Percentiles rank a stretch among this genome's conserved stretches.
These are phyloP conservation scores for Aspergillus sp. DNA, from an alignment of 2,329 filamentous ascomycete genomes.

Conservation along the genomic window DNA sequence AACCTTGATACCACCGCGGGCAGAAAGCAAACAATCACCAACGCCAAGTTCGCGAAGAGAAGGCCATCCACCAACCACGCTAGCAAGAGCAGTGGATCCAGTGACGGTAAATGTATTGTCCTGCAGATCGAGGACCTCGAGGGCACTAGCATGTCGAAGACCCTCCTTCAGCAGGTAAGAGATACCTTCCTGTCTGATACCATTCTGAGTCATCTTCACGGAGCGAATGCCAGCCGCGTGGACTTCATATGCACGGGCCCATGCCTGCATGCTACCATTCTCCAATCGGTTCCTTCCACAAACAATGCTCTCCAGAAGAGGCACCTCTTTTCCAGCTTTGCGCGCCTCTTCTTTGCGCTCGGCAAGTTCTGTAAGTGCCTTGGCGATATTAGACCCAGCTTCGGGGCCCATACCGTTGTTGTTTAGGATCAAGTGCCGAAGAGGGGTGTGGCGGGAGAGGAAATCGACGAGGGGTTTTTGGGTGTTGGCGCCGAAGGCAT, in stretches of 20 bases:
- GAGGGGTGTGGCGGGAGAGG: slow-evolving; percentile 81
- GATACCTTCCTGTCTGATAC: slow-evolving; percentile 93
- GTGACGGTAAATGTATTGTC: slow-evolving; percentile 93
- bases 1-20: slow-evolving; percentile 75
- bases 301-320: slow-evolving; percentile 91
- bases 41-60: slow-evolving; percentile 81
- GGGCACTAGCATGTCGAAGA: slow-evolving; percentile 68
- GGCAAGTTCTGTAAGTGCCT: slow-evolving; percentile 82
- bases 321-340: slow-evolving; percentile 67
- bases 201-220: slow-evolving; percentile 98
- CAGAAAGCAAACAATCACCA: slow-evolving; percentile 82
- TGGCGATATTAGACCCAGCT: slow-evolving; percentile 84
- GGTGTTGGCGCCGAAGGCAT: slow-evolving; percentile 95
- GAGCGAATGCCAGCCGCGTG: slow-evolving; percentile 77
- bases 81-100: slow-evolving; percentile 78
- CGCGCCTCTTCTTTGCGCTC: slow-evolving; percentile 77
- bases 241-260: slow-evolving; percentile 84
- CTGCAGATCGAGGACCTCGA: slow-evolving; percentile 85
- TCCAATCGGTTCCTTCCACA: slow-evolving; percentile 95
- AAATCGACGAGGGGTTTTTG: slow-evolving; percentile 92
- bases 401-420: slow-evolving; percentile 97
- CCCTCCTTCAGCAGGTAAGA: slow-evolving; percentile 78
- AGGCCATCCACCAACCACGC: slow-evolving; percentile 74
- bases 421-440: slow-evolving; percentile 94
- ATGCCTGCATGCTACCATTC: slow-evolving; percentile 93